phyloP scores from a whole-genome alignment of 371 early-diverging fungal species.

The Mucor piriformis region DNA sequence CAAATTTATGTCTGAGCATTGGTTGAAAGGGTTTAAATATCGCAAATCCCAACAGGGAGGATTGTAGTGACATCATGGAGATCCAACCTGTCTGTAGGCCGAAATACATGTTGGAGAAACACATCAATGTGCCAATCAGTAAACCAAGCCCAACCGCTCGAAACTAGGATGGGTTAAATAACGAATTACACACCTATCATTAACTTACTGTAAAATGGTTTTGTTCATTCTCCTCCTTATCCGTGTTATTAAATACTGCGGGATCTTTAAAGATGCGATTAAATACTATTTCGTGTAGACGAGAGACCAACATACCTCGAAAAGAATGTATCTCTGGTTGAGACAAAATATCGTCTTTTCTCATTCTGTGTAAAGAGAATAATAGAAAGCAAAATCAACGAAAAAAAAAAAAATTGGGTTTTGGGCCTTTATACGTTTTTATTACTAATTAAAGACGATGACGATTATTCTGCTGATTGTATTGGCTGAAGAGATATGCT shows the following conservation, averaged over 20 bases:
- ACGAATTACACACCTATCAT: background rate
- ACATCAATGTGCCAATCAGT: slow-evolving; percentile 70
- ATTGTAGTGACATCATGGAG: slow-evolving; percentile 86
- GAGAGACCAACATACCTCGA: slow-evolving; percentile 4
- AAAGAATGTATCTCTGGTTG: slow-evolving; percentile 13
- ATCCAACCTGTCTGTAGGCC: slow-evolving; percentile 89
- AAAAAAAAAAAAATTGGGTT: background rate
- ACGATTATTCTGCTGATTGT: slow-evolving; percentile 15
- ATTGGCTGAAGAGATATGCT: slow-evolving; percentile 6
- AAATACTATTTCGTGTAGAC: background rate
- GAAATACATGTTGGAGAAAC: slow-evolving; percentile 87
- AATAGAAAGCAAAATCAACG: background rate
- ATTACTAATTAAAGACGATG: slow-evolving; percentile 16
- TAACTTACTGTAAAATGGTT: slow-evolving; percentile 28
- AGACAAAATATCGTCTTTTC: background rate
- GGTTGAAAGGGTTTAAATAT: slow-evolving; percentile 68
- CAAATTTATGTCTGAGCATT: slow-evolving; percentile 57
- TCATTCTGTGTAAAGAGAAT: background rate
- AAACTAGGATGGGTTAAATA: slow-evolving; percentile 29
- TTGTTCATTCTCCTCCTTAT: background rate
- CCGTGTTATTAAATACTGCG: background rate
- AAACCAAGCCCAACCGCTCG: slow-evolving; percentile 68
- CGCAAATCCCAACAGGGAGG: slow-evolving; percentile 78
- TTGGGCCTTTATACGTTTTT: background rate
- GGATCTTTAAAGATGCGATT: background rate